Evolutionary conservation across 441 rosid species (phyloP).

Genomic region (Adansonia gregorii): DNA sequence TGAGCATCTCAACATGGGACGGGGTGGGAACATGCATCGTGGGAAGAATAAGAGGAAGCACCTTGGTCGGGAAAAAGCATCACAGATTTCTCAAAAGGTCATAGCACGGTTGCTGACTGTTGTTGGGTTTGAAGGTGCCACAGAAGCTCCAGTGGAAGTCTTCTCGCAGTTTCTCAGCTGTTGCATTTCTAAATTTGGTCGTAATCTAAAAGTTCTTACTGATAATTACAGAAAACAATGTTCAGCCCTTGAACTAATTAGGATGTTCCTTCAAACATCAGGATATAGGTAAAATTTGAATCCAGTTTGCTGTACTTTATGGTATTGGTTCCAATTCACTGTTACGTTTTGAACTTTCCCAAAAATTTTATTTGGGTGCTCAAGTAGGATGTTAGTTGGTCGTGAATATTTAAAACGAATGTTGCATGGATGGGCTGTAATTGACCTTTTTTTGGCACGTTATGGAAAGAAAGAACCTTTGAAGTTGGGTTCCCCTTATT

Average conservation of each 20-base stretch:
- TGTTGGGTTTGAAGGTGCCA: conserved; percentile 70
- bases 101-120: conserved; percentile 57
- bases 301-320: conserved; percentile 15
- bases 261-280: conserved; percentile 75
- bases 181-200: conserved; percentile 71
- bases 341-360: not conserved
- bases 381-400: not conserved
- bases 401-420: not conserved
- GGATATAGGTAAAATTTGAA: conserved; percentile 58
- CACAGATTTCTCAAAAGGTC: conserved; percentile 64
- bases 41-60: conserved; percentile 53
- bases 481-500: too few species aligned
- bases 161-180: conserved; percentile 67
- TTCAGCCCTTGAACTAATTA: conserved; percentile 76
- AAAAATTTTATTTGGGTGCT: conserved; percentile 9
- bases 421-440: too few species aligned
- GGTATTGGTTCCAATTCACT: not conserved
- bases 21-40: conserved; percentile 58
- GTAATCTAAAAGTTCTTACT: conserved; percentile 66
- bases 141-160: conserved; percentile 77
- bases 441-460: too few species aligned
- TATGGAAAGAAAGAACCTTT: too few species aligned
- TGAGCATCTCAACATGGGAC: conserved; percentile 61
- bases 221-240: conserved; percentile 80
- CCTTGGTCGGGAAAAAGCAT: conserved; percentile 74